Percentiles rank a stretch among this genome's conserved stretches.
Conservation (phyloP, 768 basidiomycete genomes). For the Xerocomellus chrysenteron region DNA sequence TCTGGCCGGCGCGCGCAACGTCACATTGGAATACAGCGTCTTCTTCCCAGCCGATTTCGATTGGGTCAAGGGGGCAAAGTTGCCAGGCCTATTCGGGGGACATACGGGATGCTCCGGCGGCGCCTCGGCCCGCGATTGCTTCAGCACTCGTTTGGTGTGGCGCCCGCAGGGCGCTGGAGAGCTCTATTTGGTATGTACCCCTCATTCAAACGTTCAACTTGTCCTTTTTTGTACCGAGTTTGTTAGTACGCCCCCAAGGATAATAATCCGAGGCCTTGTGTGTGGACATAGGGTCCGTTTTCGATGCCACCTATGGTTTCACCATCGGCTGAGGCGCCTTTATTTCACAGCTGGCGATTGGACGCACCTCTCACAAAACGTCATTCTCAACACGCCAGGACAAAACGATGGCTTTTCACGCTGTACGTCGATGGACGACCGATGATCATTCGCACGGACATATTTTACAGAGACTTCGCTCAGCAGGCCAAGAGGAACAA, state of each 20-base stretch:
- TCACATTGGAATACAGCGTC: slow-evolving; percentile 66
- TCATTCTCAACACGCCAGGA: slow-evolving; percentile 74
- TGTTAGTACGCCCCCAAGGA: slow-evolving; percentile 73
- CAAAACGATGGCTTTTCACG: slow-evolving; percentile 61
- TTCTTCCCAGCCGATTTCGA: slow-evolving; percentile 75
- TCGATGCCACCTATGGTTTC: slow-evolving; percentile 65
- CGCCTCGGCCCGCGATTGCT: slow-evolving; percentile 67
- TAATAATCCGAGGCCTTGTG: slow-evolving; percentile 62
- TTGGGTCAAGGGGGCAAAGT: slow-evolving; percentile 80
- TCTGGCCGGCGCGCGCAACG: slow-evolving; percentile 47
- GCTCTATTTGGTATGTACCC: slow-evolving; percentile 60
- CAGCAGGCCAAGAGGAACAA: background rate
- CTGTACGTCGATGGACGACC: slow-evolving; percentile 60
- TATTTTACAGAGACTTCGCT: slow-evolving; percentile 56
- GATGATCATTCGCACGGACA: slow-evolving; percentile 53
- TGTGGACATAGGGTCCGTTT: slow-evolving; percentile 55
- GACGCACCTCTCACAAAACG: slow-evolving; percentile 71
- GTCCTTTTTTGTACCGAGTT: background rate
- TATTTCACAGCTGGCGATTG: slow-evolving; percentile 58
- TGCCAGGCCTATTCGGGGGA: slow-evolving; percentile 80
- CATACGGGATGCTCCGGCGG: slow-evolving; percentile 71
- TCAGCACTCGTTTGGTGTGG: slow-evolving; percentile 89
- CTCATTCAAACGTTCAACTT: background rate
- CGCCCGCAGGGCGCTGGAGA: slow-evolving; percentile 66
- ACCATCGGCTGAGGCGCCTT: slow-evolving; percentile 74